phyloP scores from a whole-genome alignment of 2,329 filamentous ascomycete genomes.

The Grosmannia huntii region DNA sequence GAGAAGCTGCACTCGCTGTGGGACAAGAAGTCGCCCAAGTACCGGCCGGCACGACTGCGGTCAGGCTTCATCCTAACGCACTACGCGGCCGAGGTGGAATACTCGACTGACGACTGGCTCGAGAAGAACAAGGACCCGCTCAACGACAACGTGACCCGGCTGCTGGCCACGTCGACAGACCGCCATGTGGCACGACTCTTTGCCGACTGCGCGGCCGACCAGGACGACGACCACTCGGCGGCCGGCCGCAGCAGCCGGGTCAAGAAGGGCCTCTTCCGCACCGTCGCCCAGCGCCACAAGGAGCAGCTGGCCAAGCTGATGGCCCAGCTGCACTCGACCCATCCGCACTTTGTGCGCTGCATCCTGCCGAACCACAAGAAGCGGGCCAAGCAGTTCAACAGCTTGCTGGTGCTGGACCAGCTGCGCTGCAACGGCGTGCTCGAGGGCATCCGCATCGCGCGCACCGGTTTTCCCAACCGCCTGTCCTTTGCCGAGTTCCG shows the following conservation, averaged over 20 bases:
- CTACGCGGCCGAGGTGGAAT: slow-evolving; percentile 96
- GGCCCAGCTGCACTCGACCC: slow-evolving; percentile 85
- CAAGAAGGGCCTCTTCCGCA: slow-evolving; percentile 94
- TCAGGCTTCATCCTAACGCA: slow-evolving; percentile 95
- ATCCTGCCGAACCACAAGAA: slow-evolving; percentile 99
- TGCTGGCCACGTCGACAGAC: slow-evolving; percentile 72
- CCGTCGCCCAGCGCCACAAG: slow-evolving; percentile 92
- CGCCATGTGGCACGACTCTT: slow-evolving; percentile 77
- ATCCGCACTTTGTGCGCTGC: slow-evolving; percentile 95
- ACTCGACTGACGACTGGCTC: slow-evolving; percentile 86
- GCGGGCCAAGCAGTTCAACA: slow-evolving; percentile 81
- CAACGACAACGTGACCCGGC: slow-evolving; percentile 89
- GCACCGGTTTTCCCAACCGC: slow-evolving; percentile 92
- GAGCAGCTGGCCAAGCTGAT: slow-evolving; percentile 96
- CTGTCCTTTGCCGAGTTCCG: slow-evolving; percentile 88
- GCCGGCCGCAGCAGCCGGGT: slow-evolving; percentile 59
- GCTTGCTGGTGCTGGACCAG: slow-evolving; percentile 88
- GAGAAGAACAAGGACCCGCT: slow-evolving; percentile 99
- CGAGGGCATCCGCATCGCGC: slow-evolving; percentile 94
- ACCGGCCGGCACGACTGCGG: slow-evolving; percentile 72
- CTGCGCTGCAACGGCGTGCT: slow-evolving; percentile 97
- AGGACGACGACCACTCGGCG: slow-evolving; percentile 51
- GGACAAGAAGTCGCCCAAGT: slow-evolving; percentile 93
- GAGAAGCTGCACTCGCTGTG: slow-evolving; percentile 95
- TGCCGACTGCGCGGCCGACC: slow-evolving; percentile 64